These are phyloP conservation scores for Penicillium psychrofluorescens DNA, from an alignment of 495 filamentous ascomycete genomes.

Conservation along the genomic window DNA sequence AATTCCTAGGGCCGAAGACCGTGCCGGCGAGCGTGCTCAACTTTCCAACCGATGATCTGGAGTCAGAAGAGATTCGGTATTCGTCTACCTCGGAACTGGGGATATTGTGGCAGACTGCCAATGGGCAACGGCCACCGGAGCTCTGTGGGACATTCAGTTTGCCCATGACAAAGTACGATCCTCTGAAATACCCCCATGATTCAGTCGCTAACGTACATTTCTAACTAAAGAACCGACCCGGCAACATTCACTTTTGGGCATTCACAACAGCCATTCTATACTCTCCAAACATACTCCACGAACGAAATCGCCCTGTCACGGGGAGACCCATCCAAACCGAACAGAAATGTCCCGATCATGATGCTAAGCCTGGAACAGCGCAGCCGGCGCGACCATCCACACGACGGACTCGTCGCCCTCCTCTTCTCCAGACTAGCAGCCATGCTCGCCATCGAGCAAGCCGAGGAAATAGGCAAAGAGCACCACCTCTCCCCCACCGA, in stretches of 20 bases:
- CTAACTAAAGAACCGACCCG: slow-evolving; percentile 26
- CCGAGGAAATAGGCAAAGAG: slow-evolving; percentile 36
- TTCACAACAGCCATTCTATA: slow-evolving; percentile 37
- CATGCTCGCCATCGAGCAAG: slow-evolving; percentile 61
- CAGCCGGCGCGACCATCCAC: slow-evolving; percentile 47
- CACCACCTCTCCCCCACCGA: slow-evolving; percentile 35
- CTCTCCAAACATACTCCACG: slow-evolving; percentile 33
- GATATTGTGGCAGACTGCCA: slow-evolving; percentile 47
- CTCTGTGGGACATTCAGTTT: slow-evolving; percentile 35
- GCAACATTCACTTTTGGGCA: slow-evolving; percentile 34
- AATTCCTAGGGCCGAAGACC: slow-evolving; percentile 34
- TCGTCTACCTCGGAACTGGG: slow-evolving; percentile 40
- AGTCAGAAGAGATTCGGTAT: slow-evolving; percentile 25
- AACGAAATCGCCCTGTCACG: slow-evolving; percentile 34
- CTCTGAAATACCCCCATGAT: background rate
- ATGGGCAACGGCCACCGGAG: slow-evolving; percentile 40
- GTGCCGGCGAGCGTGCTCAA: slow-evolving; percentile 40
- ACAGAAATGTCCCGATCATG: slow-evolving; percentile 43
- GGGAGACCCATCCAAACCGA: slow-evolving; percentile 27
- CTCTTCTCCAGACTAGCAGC: slow-evolving; percentile 65
- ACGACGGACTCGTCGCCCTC: slow-evolving; percentile 65
- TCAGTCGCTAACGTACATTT: background rate
- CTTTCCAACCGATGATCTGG: slow-evolving; percentile 34
- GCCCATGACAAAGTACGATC: slow-evolving; percentile 35
- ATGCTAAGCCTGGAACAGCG: slow-evolving; percentile 53